phyloP scores from a whole-genome alignment of 805 yeast genomes.

The Brettanomyces anomalus region DNA sequence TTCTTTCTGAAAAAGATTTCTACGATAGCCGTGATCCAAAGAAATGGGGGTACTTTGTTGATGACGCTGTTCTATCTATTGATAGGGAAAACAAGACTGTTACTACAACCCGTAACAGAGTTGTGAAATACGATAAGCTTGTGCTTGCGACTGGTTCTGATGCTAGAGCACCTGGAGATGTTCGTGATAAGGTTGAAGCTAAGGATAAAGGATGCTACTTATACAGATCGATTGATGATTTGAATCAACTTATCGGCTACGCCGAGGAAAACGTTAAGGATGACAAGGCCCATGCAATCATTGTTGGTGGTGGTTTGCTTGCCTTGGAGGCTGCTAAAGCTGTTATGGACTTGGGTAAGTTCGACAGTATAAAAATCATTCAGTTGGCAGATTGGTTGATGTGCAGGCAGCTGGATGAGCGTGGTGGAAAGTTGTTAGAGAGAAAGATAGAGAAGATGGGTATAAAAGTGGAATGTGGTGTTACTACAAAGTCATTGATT shows the following conservation, averaged over 20 bases:
- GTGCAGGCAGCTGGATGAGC: conserved; percentile 29
- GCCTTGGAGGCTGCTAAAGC: conserved; percentile 32
- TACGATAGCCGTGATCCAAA: conserved; percentile 14
- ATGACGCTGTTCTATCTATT: conserved; percentile 14
- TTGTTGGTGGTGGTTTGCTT: conserved; percentile 27
- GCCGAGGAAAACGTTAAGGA: conserved; percentile 7
- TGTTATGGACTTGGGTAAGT: conserved; percentile 22
- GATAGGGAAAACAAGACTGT: conserved; percentile 10
- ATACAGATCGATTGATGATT: conserved; percentile 27
- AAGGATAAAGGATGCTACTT: conserved; percentile 26
- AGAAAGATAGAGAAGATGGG: conserved; percentile 45
- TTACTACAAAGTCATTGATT: conserved; percentile 40
- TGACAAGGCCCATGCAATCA: conserved; percentile 18
- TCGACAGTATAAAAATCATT: conserved; percentile 23
- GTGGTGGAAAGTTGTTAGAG: conserved; percentile 26
- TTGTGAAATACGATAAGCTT: conserved; percentile 18
- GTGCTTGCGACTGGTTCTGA: conserved; percentile 27
- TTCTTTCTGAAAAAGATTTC: conserved; percentile 19
- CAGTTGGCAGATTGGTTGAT: conserved; percentile 27
- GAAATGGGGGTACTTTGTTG: conserved; percentile 19
- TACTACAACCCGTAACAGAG: conserved; percentile 10
- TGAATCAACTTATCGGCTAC: conserved; percentile 21
- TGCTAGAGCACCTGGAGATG: conserved; percentile 21
- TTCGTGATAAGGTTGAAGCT: conserved; percentile 6
- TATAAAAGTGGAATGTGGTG: conserved; percentile 41